Base-by-base conservation (phyloP, 2,329 filamentous ascomycete species). In the Trichoderma cornu-damae region DNA sequence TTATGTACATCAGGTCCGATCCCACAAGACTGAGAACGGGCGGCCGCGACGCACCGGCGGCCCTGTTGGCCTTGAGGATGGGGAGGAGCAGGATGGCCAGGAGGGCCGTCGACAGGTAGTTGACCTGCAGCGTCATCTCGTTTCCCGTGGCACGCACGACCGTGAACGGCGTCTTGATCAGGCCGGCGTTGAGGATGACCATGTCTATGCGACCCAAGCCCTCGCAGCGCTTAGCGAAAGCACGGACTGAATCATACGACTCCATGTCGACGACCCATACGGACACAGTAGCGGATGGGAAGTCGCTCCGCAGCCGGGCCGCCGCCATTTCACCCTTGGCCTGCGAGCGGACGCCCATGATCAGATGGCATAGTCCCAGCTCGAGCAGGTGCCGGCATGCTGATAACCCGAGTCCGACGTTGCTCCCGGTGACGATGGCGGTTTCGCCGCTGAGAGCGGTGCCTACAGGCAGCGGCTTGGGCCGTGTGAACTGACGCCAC, bases 351-450 rank as follows among this genome's bases (percentile, higher is more conserved):
- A 70, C 68, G 3, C 65, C 70, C 28, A 76, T 62, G 38, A 75
- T 70, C 30, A 75, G 64, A 11, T 63, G 67, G 2, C 62, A 57
- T 4, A 70, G 65, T 5, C 65, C 63, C 2, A 72, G 66, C 4
- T 53, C 51, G 28, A 70, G 65, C n/a, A 72, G 64, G 35, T 74
- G 69, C 5, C 64, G 61, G 11, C 67, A 66, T n/a, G 67, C 63
- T 60, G 73, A 68, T 4, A 70, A 61, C 5, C 71, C 71, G 3
- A 74, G 57, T 1, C 73, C 71, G 6, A 60, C 63, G 54, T 72
- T 74, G 22, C 68, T 64, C 6, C 72, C 73, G 3, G 70, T 72
- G 20, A 74, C 58, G 46, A 73, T 61, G 38, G 70, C 58, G 2
- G 63, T 60, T 22, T 66, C 58, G 5, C 62, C 63, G 12, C 1